phyloP scores from a whole-genome alignment of 148 eudicot species.

The Bassia scoparia region DNA sequence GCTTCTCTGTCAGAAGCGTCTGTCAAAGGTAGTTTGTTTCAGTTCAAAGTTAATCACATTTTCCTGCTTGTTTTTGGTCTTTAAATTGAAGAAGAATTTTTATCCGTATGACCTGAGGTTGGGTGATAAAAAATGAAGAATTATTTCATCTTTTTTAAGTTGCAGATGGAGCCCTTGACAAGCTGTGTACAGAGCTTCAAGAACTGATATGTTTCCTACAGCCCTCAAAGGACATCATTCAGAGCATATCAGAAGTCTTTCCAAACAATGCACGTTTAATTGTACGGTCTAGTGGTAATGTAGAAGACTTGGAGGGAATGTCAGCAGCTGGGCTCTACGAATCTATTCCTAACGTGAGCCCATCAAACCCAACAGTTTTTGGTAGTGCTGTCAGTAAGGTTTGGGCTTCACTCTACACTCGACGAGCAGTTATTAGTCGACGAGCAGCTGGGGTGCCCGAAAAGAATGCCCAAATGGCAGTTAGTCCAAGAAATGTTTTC shows the following conservation, averaged over 20 bases:
- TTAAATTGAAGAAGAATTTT: too few species aligned
- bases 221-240: constrained; percentile 40
- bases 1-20: constrained; percentile 67
- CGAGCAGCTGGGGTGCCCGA: constrained; percentile 71
- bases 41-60: background rate
- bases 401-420: constrained; percentile 95
- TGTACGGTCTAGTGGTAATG: constrained; percentile 96
- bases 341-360: constrained; percentile 87
- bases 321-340: constrained; percentile 98
- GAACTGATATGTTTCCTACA: constrained; percentile 55
- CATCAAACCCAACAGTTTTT: constrained; percentile 58
- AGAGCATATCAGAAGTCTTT: constrained; percentile 46
- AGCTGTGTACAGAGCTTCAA: constrained; percentile 57
- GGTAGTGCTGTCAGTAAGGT: constrained; percentile 63
- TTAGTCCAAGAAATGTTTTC: constrained; percentile 92
- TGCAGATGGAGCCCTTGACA: constrained; percentile 70
- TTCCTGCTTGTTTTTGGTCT: background rate
- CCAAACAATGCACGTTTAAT: constrained; percentile 49
- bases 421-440: constrained; percentile 86
- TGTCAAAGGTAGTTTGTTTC: constrained; percentile 49
- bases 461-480: constrained; percentile 72
- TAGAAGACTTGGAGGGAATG: constrained; percentile 94
- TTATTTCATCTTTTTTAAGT: too few species aligned
- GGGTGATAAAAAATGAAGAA: too few species aligned
- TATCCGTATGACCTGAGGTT: too few species aligned